These are phyloP conservation scores for Dactylellina leptospora DNA, from an alignment of 2,329 filamentous ascomycete genomes.

Conservation along the genomic window DNA sequence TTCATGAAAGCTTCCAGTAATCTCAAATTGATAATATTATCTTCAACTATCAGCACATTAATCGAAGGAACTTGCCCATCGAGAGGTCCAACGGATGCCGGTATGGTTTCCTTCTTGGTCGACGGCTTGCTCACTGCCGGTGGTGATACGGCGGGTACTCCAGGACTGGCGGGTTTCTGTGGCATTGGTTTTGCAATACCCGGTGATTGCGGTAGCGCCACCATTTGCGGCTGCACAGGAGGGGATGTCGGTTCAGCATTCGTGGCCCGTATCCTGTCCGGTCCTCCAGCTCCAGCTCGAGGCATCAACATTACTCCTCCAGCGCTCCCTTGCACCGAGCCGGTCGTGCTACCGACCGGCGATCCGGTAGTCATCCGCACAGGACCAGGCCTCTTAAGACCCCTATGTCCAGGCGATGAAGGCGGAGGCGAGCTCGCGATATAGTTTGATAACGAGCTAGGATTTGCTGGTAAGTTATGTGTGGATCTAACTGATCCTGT, in stretches of 20 bases:
- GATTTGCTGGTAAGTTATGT: conserved; percentile 44
- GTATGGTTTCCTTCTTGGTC: conserved; percentile 36
- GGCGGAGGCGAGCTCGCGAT: conserved; percentile 48
- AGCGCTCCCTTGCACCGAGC: conserved; percentile 26
- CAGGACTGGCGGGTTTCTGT: conserved; percentile 45
- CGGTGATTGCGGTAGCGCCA: conserved; percentile 43
- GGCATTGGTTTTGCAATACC: conserved; percentile 36
- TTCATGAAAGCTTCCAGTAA: conserved; percentile 96
- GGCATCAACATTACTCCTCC: conserved; percentile 48
- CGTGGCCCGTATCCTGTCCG: conserved; percentile 22
- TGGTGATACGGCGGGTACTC: conserved; percentile 22
- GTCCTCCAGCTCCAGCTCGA: conserved; percentile 14
- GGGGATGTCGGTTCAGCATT: conserved; percentile 41
- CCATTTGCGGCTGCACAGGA: conserved; percentile 33
- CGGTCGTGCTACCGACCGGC: conserved; percentile 35
- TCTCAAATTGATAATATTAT: conserved; percentile 96
- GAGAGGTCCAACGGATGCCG: conserved; percentile 63
- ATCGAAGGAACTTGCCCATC: conserved; percentile 90
- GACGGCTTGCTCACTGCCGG: conserved; percentile 28
- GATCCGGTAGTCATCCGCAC: conserved; percentile 51
- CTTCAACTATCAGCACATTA: conserved; percentile 96
- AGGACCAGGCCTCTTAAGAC: conserved; percentile 47
- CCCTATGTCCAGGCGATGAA: conserved; percentile 47
- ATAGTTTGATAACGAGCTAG: conserved; percentile 44
- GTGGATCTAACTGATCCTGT: conserved; percentile 40